Conservation (phyloP, 768 basidiomycete species). For the Holtermanniella nyarrowii region DNA sequence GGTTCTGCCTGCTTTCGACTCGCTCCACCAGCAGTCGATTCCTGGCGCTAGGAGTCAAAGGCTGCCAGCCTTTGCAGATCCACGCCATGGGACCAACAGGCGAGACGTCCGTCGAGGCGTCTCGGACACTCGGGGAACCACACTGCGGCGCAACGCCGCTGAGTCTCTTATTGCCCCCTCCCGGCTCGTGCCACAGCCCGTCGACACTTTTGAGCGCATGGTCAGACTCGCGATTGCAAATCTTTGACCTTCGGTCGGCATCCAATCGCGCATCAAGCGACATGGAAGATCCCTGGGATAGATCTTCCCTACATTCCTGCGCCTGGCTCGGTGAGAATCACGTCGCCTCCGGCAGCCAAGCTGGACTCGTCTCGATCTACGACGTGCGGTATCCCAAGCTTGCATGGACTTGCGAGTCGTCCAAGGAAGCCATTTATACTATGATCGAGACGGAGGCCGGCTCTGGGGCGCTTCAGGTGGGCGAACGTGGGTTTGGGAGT, state of each 20-base stretch:
- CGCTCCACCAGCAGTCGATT: neutral
- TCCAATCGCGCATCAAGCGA: slow-evolving; percentile 4
- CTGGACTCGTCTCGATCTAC: slow-evolving; percentile 26
- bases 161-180: slow-evolving; percentile 13
- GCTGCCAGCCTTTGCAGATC: neutral
- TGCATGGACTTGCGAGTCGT: slow-evolving; percentile 29
- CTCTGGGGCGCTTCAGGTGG: neutral
- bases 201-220: slow-evolving; percentile 23
- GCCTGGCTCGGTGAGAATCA: slow-evolving; percentile 17
- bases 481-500: neutral
- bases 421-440: slow-evolving; percentile 28
- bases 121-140: neutral
- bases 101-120: neutral
- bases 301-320: slow-evolving; percentile 22
- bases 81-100: neutral
- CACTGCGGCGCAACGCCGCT: slow-evolving; percentile 8
- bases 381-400: slow-evolving; percentile 20
- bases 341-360: slow-evolving; percentile 26
- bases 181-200: slow-evolving; percentile 19
- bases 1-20: neutral
- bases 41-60: neutral
- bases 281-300: slow-evolving; percentile 22
- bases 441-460: slow-evolving; percentile 20
- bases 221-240: slow-evolving; percentile 31
- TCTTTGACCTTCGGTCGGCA: slow-evolving; percentile 27